phyloP scores from a whole-genome alignment of 257 asterid species.

The Craterostigma plantagineum region DNA sequence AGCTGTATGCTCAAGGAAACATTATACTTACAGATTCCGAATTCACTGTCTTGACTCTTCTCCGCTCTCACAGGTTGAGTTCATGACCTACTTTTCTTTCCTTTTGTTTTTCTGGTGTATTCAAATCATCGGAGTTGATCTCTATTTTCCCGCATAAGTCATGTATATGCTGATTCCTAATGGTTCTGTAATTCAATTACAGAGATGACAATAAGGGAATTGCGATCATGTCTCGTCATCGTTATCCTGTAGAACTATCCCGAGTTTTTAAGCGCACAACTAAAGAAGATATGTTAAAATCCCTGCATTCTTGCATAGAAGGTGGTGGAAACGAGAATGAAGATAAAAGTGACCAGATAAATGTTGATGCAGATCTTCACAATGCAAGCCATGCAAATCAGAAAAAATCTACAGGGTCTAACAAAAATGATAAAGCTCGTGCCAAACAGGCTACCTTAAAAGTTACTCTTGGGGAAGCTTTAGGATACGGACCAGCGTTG shows the following conservation, averaged over 20 bases:
- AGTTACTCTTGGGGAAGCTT: constrained; percentile 65
- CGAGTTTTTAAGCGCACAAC: constrained; percentile 75
- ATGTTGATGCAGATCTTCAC: constrained; percentile 23
- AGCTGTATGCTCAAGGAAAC: constrained; percentile 97
- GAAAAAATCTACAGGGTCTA: constrained; percentile 24
- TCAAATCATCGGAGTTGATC: neutral
- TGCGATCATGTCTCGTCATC: constrained; percentile 96
- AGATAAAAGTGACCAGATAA: constrained; percentile 20
- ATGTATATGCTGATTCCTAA: constrained; percentile 4
- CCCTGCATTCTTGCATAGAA: constrained; percentile 27
- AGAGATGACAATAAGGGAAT: constrained; percentile 96
- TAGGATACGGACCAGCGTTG: constrained; percentile 97
- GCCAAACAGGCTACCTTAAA: constrained; percentile 71
- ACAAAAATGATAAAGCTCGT: constrained; percentile 37
- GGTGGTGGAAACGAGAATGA: constrained; percentile 28
- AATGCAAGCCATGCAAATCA: constrained; percentile 20
- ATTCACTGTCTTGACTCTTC: constrained; percentile 77
- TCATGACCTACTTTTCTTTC: constrained; percentile 4
- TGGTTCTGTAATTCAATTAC: constrained; percentile 11
- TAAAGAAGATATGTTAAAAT: constrained; percentile 43
- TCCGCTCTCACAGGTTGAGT: constrained; percentile 95
- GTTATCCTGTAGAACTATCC: constrained; percentile 78
- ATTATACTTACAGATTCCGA: constrained; percentile 81
- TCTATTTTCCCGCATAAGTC: constrained; percentile 6
- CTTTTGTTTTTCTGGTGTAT: constrained; percentile 7